These are phyloP conservation scores for Niveomyces coronatus DNA, from an alignment of 2,329 filamentous ascomycete species.

Conservation along the genomic window DNA sequence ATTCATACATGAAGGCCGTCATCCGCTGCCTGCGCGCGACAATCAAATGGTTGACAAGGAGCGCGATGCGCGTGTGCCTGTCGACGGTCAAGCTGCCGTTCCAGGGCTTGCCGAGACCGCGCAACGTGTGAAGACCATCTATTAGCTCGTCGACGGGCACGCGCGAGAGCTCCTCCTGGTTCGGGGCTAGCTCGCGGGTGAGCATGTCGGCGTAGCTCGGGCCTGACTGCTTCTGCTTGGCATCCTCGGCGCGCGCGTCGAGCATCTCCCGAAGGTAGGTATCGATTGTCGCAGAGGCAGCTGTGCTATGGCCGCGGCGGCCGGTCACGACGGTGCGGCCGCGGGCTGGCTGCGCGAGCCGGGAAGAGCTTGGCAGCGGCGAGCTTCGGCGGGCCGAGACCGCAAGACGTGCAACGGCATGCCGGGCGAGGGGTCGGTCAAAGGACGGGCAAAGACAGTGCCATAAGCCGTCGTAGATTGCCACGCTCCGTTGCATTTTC, in stretches of 20 bases:
- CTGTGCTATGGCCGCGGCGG: background rate
- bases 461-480: constrained; percentile 50
- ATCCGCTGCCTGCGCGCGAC: constrained; percentile 42
- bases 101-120: constrained; percentile 13
- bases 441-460: constrained; percentile 51
- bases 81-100: constrained; percentile 13
- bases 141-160: constrained; percentile 18
- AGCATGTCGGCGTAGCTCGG: background rate
- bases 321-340: constrained; percentile 3
- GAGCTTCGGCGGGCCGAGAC: no score
- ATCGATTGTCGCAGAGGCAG: constrained; percentile 18
- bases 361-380: no score
- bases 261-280: constrained; percentile 31
- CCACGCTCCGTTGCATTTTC: constrained; percentile 20
- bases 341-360: constrained; percentile 5
- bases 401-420: constrained; percentile 22
- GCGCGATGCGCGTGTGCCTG: constrained; percentile 20
- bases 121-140: constrained; percentile 19
- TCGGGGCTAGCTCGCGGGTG: constrained; percentile 11
- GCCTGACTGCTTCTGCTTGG: background rate
- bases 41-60: constrained; percentile 49
- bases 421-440: constrained; percentile 21
- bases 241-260: background rate
- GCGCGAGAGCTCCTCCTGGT: constrained; percentile 11
- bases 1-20: constrained; percentile 56